Percentiles rank a stretch among this genome's conserved stretches.
These are phyloP conservation scores for Penicillium paneum DNA, from an alignment of 2,329 filamentous ascomycete genomes.

Conservation along the genomic window DNA sequence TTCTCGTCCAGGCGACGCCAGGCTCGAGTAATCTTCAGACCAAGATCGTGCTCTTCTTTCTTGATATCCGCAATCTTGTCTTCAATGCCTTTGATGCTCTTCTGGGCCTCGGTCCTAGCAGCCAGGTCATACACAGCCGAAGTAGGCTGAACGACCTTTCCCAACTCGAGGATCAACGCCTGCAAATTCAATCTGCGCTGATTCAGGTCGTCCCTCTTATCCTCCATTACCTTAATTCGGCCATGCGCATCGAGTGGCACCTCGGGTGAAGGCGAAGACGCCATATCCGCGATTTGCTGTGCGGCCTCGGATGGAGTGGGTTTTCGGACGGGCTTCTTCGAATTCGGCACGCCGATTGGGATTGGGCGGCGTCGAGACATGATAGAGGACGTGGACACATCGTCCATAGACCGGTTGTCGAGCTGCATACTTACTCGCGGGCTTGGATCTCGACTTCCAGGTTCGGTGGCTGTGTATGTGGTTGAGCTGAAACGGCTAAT, in stretches of 20 bases:
- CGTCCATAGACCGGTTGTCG: constrained; percentile 33
- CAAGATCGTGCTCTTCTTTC: constrained; percentile 74
- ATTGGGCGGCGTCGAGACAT: constrained; percentile 42
- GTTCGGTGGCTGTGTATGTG: constrained; percentile 40
- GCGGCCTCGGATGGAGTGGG: constrained; percentile 40
- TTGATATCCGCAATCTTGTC: constrained; percentile 69
- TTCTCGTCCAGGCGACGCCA: constrained; percentile 72
- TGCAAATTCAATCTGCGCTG: constrained; percentile 70
- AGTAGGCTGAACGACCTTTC: constrained; percentile 69
- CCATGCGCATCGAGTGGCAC: constrained; percentile 52
- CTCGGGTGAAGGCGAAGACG: constrained; percentile 62
- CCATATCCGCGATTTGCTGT: constrained; percentile 30
- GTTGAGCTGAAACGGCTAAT: constrained; percentile 63
- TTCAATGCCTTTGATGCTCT: constrained; percentile 64
- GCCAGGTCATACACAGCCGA: constrained; percentile 66
- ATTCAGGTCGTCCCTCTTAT: constrained; percentile 61
- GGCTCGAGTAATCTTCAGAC: constrained; percentile 68
- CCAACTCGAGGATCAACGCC: constrained; percentile 71
- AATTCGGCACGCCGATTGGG: constrained; percentile 28
- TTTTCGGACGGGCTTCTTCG: constrained; percentile 40
- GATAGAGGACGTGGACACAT: constrained; percentile 30
- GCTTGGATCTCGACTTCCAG: constrained; percentile 39
- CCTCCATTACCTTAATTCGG: constrained; percentile 65
- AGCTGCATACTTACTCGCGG: constrained; percentile 33
- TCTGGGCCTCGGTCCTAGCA: constrained; percentile 53